Conservation (phyloP, 2,329 filamentous ascomycete genomes). For the Ceratocystis papillata region DNA sequence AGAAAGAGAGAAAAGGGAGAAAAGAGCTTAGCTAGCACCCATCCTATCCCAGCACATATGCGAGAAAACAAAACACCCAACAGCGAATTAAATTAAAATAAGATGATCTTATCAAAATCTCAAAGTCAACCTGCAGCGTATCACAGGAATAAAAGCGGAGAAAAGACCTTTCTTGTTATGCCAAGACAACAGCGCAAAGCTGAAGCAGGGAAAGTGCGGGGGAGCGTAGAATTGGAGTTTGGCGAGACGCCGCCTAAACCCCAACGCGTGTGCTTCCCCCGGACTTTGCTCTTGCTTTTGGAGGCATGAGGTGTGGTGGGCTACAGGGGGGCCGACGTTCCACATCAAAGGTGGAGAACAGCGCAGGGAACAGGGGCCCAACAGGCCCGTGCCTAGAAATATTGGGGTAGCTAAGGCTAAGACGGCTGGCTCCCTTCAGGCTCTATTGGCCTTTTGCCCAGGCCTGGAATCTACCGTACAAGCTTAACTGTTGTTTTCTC, state of each 20-base stretch:
- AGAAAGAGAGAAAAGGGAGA: too few relatives aligned
- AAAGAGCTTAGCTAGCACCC: background rate
- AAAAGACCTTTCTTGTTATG: background rate
- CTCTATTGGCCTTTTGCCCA: too few relatives aligned
- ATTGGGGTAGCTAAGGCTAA: background rate
- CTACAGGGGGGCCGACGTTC: background rate
- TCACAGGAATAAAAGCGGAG: background rate
- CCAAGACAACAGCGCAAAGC: background rate
- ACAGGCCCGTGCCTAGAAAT: background rate
- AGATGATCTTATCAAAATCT: background rate
- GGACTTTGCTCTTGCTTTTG: too few relatives aligned
- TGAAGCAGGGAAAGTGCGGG: background rate
- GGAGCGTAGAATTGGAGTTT: background rate
- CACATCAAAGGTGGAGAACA: background rate
- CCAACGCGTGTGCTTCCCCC: background rate
- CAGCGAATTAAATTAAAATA: background rate
- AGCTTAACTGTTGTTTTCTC: background rate
- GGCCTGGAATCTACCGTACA: too few relatives aligned
- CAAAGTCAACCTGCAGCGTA: too few relatives aligned
- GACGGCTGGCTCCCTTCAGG: too few relatives aligned
- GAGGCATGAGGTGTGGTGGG: background rate
- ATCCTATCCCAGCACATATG: background rate
- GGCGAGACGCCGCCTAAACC: background rate
- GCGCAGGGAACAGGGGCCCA: background rate
- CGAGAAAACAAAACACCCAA: background rate